A percentile compares a stretch with the other conserved stretches of the same genome.
These are phyloP conservation scores for Ophiostoma pallidulum DNA, from an alignment of 2,329 filamentous ascomycete species.

Conservation along the genomic window DNA sequence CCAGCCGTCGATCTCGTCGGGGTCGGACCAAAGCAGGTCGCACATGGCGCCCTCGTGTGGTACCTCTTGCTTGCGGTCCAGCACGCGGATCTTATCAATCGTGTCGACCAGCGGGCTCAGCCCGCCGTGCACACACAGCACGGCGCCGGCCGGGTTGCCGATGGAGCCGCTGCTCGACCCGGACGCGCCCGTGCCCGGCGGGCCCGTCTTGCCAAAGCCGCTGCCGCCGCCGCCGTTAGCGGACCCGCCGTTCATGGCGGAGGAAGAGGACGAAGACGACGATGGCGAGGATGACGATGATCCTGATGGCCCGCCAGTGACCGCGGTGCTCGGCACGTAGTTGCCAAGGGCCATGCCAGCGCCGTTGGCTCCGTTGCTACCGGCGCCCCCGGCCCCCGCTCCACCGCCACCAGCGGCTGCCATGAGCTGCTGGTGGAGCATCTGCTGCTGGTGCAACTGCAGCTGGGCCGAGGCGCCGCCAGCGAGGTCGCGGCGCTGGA, in stretches of 20 bases:
- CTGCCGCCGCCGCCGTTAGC: not conserved
- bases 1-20: conserved; percentile 97
- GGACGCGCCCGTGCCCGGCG: conserved; percentile 71
- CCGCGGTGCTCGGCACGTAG: conserved; percentile 4
- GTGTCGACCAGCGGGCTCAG: conserved; percentile 84
- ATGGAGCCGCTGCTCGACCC: conserved; percentile 54
- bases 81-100: conserved; percentile 87
- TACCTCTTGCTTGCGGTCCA: conserved; percentile 96
- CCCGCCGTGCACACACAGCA: conserved; percentile 92
- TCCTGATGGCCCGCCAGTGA: no score
- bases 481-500: conserved; percentile 38
- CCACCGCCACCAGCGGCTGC: no score
- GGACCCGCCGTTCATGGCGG: conserved; percentile 1
- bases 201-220: conserved; percentile 37
- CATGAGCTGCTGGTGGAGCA: conserved; percentile 14
- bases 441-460: conserved; percentile 20
- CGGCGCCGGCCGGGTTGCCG: conserved; percentile 66
- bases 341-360: conserved; percentile 9
- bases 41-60: conserved; percentile 99
- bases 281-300: no score
- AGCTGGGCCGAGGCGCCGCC: conserved; percentile 21
- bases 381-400: no score
- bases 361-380: conserved; percentile 1
- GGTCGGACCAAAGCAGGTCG: conserved; percentile 94
- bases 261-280: conserved; percentile 6